Conservation (phyloP, 768 basidiomycete species). For the Suillus lakei region DNA sequence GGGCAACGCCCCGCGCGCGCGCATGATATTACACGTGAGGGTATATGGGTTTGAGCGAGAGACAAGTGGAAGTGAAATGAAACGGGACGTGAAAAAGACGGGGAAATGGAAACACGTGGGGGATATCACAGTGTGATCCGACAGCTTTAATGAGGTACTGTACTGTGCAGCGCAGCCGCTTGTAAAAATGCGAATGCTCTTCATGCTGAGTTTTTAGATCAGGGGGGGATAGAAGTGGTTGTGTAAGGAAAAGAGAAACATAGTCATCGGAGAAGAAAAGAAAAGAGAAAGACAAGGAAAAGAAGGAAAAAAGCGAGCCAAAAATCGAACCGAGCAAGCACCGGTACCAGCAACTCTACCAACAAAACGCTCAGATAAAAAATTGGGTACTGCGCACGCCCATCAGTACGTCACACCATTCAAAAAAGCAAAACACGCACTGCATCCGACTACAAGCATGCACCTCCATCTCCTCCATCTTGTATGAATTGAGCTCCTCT, state of each 20-base stretch:
- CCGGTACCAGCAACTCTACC: neutral
- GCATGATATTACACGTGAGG: constrained; percentile 45
- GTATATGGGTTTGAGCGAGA: constrained; percentile 40
- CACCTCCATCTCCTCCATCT: constrained; percentile 99
- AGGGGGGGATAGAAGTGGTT: constrained; percentile 12
- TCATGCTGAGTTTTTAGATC: constrained; percentile 16
- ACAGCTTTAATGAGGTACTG: constrained; percentile 22
- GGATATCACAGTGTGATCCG: constrained; percentile 32
- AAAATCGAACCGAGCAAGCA: constrained; percentile 8
- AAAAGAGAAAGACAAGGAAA: neutral
- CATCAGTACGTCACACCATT: neutral
- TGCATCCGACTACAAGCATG: constrained; percentile 91
- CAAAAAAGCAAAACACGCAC: constrained; percentile 51
- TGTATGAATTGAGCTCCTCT: constrained; percentile 97
- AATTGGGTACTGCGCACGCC: constrained; percentile 71
- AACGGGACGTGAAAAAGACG: constrained; percentile 4
- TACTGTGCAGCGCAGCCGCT: constrained; percentile 26
- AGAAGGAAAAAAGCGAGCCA: constrained; percentile 8
- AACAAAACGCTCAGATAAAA: constrained; percentile 64
- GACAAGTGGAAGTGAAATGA: constrained; percentile 25
- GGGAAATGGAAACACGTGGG: constrained; percentile 9
- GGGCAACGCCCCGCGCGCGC: constrained; percentile 15
- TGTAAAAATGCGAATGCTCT: constrained; percentile 21
- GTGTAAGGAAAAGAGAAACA: constrained; percentile 3
- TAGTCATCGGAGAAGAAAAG: neutral